Evolutionary conservation across 202 grass and related monocot species (phyloP).

Genomic region (Setaria viridis): DNA sequence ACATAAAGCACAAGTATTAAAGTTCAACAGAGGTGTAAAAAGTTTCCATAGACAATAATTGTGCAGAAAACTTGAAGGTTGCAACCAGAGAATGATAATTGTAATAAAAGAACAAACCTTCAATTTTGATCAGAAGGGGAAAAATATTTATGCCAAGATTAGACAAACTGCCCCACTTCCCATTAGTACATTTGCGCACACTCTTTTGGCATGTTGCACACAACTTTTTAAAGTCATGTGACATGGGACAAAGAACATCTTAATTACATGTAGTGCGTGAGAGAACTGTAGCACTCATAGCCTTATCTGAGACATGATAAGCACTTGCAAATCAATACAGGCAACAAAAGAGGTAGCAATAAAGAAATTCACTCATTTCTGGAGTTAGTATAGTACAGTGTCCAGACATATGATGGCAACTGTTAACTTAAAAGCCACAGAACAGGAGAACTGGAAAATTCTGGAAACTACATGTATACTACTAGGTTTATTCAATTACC

Average conservation of each 20-base stretch:
- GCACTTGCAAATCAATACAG: not conserved
- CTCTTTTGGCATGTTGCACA: not conserved
- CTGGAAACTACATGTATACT: not conserved
- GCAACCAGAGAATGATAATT: not conserved
- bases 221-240: not conserved
- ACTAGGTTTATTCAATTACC: not conserved
- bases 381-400: not conserved
- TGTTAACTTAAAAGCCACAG: not conserved
- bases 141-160: not conserved
- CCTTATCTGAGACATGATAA: not conserved
- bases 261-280: not conserved
- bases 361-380: not conserved
- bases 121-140: not conserved
- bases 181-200: not conserved
- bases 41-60: not conserved
- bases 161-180: not conserved
- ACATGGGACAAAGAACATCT: not conserved
- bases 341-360: not conserved
- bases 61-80: not conserved
- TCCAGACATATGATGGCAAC: not conserved
- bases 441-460: not conserved
- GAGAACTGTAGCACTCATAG: not conserved
- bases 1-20: not conserved
- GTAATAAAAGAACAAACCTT: not conserved
- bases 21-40: not conserved